A percentile compares a stretch with the other conserved stretches of the same genome.
Evolutionary conservation across 768 basidiomycete species (phyloP).

Genomic region (Trametes cubensis): DNA sequence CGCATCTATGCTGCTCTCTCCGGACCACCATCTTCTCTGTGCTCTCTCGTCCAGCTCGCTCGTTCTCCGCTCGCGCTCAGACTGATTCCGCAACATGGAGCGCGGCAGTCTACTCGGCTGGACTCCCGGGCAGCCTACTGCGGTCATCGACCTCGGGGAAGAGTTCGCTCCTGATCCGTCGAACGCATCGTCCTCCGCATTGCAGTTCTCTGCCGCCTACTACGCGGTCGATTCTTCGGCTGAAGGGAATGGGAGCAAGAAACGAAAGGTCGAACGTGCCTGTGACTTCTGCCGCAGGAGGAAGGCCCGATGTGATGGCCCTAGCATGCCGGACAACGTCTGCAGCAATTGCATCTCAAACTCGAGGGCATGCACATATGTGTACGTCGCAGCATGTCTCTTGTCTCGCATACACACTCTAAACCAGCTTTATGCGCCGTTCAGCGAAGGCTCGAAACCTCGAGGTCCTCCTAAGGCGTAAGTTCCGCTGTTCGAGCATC

Average conservation of each 20-base stretch:
- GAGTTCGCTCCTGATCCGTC: constrained; percentile 23
- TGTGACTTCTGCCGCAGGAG: constrained; percentile 39
- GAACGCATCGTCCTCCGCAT: constrained; percentile 21
- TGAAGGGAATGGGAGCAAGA: constrained; percentile 32
- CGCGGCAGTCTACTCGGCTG: constrained; percentile 16
- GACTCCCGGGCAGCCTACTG: constrained; percentile 22
- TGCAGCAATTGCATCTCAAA: constrained; percentile 43
- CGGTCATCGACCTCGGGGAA: constrained; percentile 28
- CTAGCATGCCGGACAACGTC: constrained; percentile 37
- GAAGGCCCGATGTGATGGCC: constrained; percentile 40
- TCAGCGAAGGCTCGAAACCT: constrained; percentile 41
- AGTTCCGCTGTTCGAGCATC: constrained; percentile 21
- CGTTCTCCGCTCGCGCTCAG: background rate
- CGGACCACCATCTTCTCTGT: constrained; percentile 16
- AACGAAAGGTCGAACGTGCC: constrained; percentile 38
- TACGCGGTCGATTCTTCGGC: constrained; percentile 27
- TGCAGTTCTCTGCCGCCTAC: constrained; percentile 23
- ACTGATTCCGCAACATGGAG: constrained; percentile 17
- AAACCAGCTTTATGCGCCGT: background rate
- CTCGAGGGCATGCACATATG: constrained; percentile 38
- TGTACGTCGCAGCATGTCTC: constrained; percentile 29
- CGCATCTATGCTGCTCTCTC: constrained; percentile 18
- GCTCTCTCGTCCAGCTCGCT: background rate
- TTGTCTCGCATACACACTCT: background rate
- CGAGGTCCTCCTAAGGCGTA: constrained; percentile 45